Evolutionary conservation across 495 filamentous ascomycete species (phyloP).

Genomic region (Cercophora sp.): DNA sequence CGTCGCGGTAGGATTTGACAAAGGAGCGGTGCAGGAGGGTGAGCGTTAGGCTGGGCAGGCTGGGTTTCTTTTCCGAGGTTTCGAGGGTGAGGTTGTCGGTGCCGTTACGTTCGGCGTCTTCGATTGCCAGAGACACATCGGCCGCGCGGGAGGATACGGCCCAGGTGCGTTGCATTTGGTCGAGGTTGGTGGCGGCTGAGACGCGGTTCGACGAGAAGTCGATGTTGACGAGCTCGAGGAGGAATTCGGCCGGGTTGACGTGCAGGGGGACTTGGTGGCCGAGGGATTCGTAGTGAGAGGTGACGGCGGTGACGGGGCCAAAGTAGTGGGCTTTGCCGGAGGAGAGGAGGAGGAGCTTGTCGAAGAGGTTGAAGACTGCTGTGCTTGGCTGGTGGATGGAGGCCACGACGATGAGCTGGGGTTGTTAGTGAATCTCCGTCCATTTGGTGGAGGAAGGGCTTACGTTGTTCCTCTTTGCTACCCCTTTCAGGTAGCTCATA

Average conservation of each 20-base stretch:
- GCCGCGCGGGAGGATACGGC: conserved; percentile 15
- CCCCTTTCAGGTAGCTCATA: conserved; percentile 68
- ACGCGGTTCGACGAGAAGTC: conserved; percentile 56
- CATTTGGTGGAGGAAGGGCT: conserved; percentile 47
- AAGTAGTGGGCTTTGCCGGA: conserved; percentile 65
- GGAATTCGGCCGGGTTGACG: conserved; percentile 73
- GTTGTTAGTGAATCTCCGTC: conserved; percentile 42
- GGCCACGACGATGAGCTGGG: conserved; percentile 64
- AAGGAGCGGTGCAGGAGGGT: conserved; percentile 65
- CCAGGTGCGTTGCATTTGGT: conserved; percentile 45
- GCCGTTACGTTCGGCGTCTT: conserved; percentile 4
- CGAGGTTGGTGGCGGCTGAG: conserved; percentile 34
- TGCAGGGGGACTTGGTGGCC: conserved; percentile 59
- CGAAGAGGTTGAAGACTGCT: conserved; percentile 70
- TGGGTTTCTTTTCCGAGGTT: conserved; percentile 21
- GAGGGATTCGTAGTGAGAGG: conserved; percentile 54
- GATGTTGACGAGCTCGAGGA: conserved; percentile 70
- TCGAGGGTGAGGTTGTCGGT: conserved; percentile 7
- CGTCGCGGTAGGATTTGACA: conserved; percentile 77
- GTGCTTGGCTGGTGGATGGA: conserved; percentile 82
- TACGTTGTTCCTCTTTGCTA: conserved; percentile 65
- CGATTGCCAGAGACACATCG: conserved; percentile 17
- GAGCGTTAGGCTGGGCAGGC: conserved; percentile 20
- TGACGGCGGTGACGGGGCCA: conserved; percentile 51
- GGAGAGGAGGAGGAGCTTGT: conserved; percentile 71